Evolutionary conservation across 805 yeast species (phyloP).

Genomic region (Kodamaea laetipori): DNA sequence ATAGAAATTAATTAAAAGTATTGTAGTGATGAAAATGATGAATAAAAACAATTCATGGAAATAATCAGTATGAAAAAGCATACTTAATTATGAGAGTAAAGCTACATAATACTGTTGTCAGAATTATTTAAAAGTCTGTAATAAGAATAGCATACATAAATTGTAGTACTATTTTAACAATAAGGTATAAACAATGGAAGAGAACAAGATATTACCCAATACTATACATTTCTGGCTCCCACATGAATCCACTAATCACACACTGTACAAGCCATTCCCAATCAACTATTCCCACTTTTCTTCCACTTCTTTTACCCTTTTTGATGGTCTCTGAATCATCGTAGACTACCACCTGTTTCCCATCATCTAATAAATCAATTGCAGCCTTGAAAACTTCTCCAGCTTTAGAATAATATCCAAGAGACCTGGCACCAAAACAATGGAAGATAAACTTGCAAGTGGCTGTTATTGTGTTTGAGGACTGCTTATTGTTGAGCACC

Average conservation of each 20-base stretch:
- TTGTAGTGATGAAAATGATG: too few relatives aligned
- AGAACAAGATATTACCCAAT: not conserved
- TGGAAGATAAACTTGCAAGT: constrained; percentile 47
- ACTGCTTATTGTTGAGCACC: constrained; percentile 29
- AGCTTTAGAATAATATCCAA: constrained; percentile 3
- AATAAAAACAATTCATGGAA: too few relatives aligned
- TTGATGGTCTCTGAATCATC: constrained; percentile 3
- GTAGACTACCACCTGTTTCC: constrained; percentile 13
- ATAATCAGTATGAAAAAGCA: not conserved
- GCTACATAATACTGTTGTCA: too few relatives aligned
- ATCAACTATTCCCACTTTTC: constrained; percentile 30
- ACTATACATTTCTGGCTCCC: constrained; percentile 4
- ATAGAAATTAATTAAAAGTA: too few relatives aligned
- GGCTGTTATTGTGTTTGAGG: constrained; percentile 29
- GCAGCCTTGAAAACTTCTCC: constrained; percentile 1
- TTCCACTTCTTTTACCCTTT: not conserved
- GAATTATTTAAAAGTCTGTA: too few relatives aligned
- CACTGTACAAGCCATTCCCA: constrained; percentile 75
- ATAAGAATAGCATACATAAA: not conserved
- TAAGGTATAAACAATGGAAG: too few relatives aligned
- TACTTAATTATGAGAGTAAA: not conserved
- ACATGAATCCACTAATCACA: constrained; percentile 39
- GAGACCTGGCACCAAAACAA: constrained; percentile 45
- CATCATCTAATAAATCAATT: not conserved
- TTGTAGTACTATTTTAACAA: not conserved